Percentiles rank a stretch among this genome's conserved stretches.
Evolutionary conservation across 106 monocot species (phyloP).

Genomic region (Dactylorhiza incarnata): DNA sequence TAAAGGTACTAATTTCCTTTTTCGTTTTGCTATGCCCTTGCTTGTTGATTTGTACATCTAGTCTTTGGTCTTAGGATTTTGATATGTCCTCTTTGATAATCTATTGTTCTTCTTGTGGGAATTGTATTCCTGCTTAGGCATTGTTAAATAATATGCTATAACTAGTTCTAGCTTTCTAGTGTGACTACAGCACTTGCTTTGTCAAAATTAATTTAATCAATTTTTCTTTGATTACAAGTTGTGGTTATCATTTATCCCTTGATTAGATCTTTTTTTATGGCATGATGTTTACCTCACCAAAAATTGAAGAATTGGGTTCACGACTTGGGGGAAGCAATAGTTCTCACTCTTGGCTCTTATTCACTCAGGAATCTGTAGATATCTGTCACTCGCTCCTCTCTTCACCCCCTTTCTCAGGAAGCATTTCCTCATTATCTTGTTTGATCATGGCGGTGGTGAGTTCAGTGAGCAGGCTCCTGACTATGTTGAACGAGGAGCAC

Average conservation of each 20-base stretch:
- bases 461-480: slow-evolving; percentile 80
- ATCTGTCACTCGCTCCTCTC: too few species aligned
- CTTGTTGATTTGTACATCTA: neutral
- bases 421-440: too few species aligned
- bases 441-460: slow-evolving; percentile 36
- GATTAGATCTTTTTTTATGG: too few species aligned
- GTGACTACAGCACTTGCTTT: neutral
- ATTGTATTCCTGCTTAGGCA: neutral
- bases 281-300: too few species aligned
- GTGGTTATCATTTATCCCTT: too few species aligned
- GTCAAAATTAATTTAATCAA: too few species aligned
- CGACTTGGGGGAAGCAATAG: too few species aligned
- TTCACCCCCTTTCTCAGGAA: too few species aligned
- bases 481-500: slow-evolving; percentile 73
- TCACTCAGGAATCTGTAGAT: too few species aligned
- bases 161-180: neutral
- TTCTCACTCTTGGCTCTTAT: too few species aligned
- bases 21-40: neutral
- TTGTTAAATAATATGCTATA: neutral
- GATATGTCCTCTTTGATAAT: neutral
- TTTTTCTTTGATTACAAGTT: too few species aligned
- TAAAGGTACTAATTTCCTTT: slow-evolving; percentile 48
- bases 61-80: neutral
- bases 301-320: too few species aligned
- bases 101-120: neutral